Percentiles rank a stretch among this genome's conserved stretches.
These are phyloP conservation scores for Nephelium lappaceum DNA, from an alignment of 345 rosid genomes.

Conservation along the genomic window DNA sequence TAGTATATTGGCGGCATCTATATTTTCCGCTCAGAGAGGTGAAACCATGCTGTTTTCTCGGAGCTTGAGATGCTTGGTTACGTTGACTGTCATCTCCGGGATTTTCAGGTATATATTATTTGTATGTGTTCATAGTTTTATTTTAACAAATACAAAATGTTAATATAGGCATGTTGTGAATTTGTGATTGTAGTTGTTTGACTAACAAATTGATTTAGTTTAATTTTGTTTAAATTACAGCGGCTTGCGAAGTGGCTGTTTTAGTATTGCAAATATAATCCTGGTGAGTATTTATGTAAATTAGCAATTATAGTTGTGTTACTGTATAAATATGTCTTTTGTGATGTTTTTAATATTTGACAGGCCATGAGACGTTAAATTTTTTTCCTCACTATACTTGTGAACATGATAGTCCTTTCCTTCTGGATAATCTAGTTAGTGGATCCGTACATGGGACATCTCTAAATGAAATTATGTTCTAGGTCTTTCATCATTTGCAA, in stretches of 20 bases:
- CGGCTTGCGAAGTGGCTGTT: constrained; percentile 59
- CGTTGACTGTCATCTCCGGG: constrained; percentile 50
- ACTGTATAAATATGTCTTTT: neutral
- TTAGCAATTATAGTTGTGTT: neutral
- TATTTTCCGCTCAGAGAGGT: constrained; percentile 49
- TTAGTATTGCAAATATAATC: constrained; percentile 46
- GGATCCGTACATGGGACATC: neutral
- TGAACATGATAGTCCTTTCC: neutral
- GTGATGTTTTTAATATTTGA: neutral
- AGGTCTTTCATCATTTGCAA: neutral
- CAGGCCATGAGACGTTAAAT: neutral
- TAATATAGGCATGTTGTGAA: neutral
- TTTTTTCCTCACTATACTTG: neutral
- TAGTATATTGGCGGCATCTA: constrained; percentile 44
- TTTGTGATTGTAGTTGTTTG: neutral
- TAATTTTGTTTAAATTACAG: constrained; percentile 27
- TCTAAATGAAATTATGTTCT: neutral
- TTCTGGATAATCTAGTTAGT: neutral
- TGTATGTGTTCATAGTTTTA: neutral
- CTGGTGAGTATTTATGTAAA: constrained; percentile 35
- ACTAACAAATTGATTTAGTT: neutral
- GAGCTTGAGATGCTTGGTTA: constrained; percentile 31
- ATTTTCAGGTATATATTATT: constrained; percentile 40
- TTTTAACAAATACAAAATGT: neutral
- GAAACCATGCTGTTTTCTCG: constrained; percentile 31